A percentile compares a stretch with the other conserved stretches of the same genome.
Evolutionary conservation across 169 alveolate genomes (phyloP).

Genomic region (Toxoplasma gondii): DNA sequence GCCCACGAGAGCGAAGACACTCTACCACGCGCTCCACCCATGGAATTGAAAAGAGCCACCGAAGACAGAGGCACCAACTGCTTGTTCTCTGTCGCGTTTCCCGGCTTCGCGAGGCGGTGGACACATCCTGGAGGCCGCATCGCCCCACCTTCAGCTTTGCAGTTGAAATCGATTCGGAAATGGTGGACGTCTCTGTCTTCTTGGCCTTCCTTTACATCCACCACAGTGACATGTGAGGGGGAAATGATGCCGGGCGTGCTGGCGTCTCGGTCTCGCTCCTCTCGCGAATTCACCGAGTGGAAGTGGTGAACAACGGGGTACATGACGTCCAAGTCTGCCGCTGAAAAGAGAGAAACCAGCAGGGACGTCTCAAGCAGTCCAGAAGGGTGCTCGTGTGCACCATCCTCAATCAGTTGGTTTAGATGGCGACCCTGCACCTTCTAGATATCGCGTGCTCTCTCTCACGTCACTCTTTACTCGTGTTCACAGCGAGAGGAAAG

Average conservation of each 20-base stretch:
- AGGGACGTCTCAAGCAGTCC: neutral
- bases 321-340: slow-evolving; percentile 35
- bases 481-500: too few species aligned
- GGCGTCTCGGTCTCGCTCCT: neutral
- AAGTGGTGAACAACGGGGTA: slow-evolving; percentile 8
- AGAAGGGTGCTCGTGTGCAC: too few species aligned
- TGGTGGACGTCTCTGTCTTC: neutral
- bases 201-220: neutral
- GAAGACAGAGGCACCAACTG: neutral
- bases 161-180: slow-evolving; percentile 24
- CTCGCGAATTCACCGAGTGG: neutral
- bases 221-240: neutral
- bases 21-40: too few species aligned
- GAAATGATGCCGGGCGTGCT: slow-evolving; percentile 13
- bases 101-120: neutral
- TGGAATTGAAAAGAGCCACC: neutral
- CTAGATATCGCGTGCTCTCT: too few species aligned
- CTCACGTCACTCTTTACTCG: too few species aligned
- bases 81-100: neutral
- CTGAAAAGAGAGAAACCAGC: neutral
- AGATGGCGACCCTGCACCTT: too few species aligned
- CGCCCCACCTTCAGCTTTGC: slow-evolving; percentile 14
- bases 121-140: too few species aligned
- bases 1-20: too few species aligned
- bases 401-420: too few species aligned